phyloP scores from a whole-genome alignment of 805 yeast species.

The Wickerhamiella hasegawae region DNA sequence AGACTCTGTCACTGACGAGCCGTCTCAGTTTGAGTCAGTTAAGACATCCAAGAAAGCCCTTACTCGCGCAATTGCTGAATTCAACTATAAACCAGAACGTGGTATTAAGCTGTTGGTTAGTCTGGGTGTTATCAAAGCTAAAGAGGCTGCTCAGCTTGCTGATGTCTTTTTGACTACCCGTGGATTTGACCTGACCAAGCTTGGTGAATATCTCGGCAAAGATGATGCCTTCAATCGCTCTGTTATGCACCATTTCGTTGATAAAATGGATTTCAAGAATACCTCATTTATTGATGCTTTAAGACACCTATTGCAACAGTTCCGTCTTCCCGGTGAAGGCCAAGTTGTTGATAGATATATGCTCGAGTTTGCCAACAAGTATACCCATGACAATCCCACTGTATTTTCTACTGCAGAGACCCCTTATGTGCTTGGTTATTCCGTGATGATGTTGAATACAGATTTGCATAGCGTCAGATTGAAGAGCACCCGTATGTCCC shows the following conservation, averaged over 20 bases:
- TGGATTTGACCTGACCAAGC: constrained; percentile 62
- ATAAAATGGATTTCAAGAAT: constrained; percentile 59
- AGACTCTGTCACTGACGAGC: constrained; percentile 33
- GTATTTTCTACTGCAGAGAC: constrained; percentile 85
- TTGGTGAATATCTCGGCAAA: constrained; percentile 90
- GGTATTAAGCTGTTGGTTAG: constrained; percentile 53
- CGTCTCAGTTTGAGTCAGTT: constrained; percentile 67
- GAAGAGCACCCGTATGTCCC: constrained; percentile 64
- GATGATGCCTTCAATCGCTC: constrained; percentile 63
- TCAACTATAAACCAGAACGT: constrained; percentile 71
- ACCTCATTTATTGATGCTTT: constrained; percentile 70
- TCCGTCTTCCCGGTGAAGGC: constrained; percentile 94
- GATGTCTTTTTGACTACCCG: constrained; percentile 49
- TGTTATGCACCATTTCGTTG: constrained; percentile 88
- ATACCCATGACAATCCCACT: constrained; percentile 67
- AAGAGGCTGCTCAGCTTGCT: constrained; percentile 57
- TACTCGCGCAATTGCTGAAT: constrained; percentile 58
- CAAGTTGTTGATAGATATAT: constrained; percentile 93
- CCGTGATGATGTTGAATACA: constrained; percentile 84
- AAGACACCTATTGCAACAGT: constrained; percentile 68
- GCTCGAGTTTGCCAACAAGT: constrained; percentile 93
- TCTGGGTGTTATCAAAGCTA: constrained; percentile 45
- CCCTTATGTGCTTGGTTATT: constrained; percentile 81
- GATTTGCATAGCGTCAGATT: constrained; percentile 85
- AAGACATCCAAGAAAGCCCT: constrained; percentile 74